Conservation (phyloP, 192 early-diverging fungal species). For the Phycomyces blakesleeanus region DNA sequence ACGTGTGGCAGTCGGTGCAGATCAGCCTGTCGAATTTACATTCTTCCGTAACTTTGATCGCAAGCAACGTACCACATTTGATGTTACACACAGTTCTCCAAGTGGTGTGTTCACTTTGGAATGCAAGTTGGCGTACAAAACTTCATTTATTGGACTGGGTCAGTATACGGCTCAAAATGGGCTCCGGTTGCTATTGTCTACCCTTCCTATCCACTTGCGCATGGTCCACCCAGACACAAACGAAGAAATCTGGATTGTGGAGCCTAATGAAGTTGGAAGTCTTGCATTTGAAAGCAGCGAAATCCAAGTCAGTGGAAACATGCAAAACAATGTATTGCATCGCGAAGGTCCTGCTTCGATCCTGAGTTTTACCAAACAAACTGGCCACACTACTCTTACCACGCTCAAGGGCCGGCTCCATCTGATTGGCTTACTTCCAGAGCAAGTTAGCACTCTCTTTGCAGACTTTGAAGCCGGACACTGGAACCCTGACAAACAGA, state of each 20-base stretch:
- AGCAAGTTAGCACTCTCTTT: constrained; percentile 40
- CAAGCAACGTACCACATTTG: constrained; percentile 35
- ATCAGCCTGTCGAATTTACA: constrained; percentile 39
- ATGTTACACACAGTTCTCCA: constrained; percentile 27
- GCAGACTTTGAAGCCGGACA: constrained; percentile 45
- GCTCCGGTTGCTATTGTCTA: constrained; percentile 51
- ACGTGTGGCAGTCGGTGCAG: constrained; percentile 18
- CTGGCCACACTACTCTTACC: constrained; percentile 33
- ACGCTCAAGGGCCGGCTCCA: constrained; percentile 21
- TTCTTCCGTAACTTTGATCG: constrained; percentile 69
- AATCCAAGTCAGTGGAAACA: constrained; percentile 35
- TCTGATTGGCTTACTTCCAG: constrained; percentile 24
- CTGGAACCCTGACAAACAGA: constrained; percentile 25
- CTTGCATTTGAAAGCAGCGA: constrained; percentile 54
- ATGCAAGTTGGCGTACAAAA: constrained; percentile 51
- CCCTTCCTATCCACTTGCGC: constrained; percentile 49
- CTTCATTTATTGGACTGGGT: constrained; percentile 59
- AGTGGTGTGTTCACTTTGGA: constrained; percentile 9
- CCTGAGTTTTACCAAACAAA: constrained; percentile 32
- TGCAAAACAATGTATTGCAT: constrained; percentile 24
- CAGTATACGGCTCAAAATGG: constrained; percentile 53
- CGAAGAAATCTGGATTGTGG: constrained; percentile 64
- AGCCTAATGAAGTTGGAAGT: constrained; percentile 49
- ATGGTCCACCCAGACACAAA: constrained; percentile 13
- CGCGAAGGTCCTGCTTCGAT: constrained; percentile 23